Base-by-base conservation (phyloP, 352 stramenopile genomes). In the Pelagophyceae sp. region DNA sequence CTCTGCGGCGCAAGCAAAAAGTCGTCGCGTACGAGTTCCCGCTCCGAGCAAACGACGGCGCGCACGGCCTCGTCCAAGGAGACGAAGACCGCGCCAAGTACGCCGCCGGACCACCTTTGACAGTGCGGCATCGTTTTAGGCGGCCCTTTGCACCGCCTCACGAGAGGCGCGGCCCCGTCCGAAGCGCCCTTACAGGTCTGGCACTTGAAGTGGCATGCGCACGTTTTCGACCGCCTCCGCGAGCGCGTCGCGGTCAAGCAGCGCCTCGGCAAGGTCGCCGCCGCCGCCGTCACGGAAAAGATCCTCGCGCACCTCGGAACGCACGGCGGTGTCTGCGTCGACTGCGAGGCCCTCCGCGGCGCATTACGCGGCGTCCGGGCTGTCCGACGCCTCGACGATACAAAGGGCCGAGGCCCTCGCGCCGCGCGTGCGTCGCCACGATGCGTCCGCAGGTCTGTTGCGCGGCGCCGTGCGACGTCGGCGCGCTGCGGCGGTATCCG, bases 171-270 rank as follows among this genome's bases (percentile, higher is more conserved):
- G 5, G 58, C 29, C 5, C 2, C 29, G 23, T 6, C 58, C 2
- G 17, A n/a, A 17, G 58, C 23, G 23, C 17, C 23, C 23, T 17
- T n/a, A 5, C 5, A 33, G 2, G 61, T 71, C 29, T 37, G 29
- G 15, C 61, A 71, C 61, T 71, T 71, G n/a, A 71, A 71, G 61
- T 71, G 61, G 61, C 61, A 37, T 25, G 3, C n/a, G 61, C 15
- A 1, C 33, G 15, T 38, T 1, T 25, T 71, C 15, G 61, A 40
- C 15, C 61, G 61, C 5, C 33, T 71, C 29, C 3, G 11, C 15
- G 61, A 35, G n/a, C 61, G 61, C 15, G 61, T 37, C 15, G n/a
- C 37, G 27, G n/a, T 37, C 5, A 71, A 71, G 25, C 29, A 38
- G 25, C n/a, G 61, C 29, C 61, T 17, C 29, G 61, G 61, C 29